Conservation (phyloP, 305 asterid genomes). For the Solanum hybrid region DNA sequence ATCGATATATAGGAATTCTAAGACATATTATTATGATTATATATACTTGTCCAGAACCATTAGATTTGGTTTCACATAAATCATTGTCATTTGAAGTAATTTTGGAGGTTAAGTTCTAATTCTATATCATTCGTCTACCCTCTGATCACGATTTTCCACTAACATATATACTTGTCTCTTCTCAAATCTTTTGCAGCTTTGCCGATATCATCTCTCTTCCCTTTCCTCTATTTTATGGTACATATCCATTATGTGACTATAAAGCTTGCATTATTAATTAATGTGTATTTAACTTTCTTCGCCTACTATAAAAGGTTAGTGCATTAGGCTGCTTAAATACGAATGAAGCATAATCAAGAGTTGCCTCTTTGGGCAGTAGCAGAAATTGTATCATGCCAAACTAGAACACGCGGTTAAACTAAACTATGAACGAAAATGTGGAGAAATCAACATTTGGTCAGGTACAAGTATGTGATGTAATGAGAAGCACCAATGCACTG, state of each 20-base stretch:
- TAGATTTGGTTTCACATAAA: not conserved
- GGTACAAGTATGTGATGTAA: not conserved
- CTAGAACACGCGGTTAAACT: not conserved
- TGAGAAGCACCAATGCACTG: not conserved
- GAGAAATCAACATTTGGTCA: not conserved
- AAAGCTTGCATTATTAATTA: not conserved
- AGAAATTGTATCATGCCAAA: not conserved
- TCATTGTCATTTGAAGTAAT: not conserved
- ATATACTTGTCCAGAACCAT: not conserved
- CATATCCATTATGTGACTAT: not conserved
- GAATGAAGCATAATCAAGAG: not conserved
- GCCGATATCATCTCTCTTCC: slow-evolving; percentile 17
- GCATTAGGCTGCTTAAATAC: not conserved
- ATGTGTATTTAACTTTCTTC: not conserved
- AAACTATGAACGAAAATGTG: not conserved
- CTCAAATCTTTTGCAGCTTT: slow-evolving; percentile 27
- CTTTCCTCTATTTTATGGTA: slow-evolving; percentile 27
- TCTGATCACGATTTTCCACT: not conserved
- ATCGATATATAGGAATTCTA: not conserved
- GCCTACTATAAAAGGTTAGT: not conserved
- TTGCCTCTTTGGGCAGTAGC: not conserved
- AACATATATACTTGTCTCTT: not conserved
- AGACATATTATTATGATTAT: not conserved
- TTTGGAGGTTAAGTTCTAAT: not conserved
- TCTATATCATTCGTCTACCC: not conserved